Base-by-base conservation (phyloP, 345 rosid genomes). In the Eucalyptus victrix region DNA sequence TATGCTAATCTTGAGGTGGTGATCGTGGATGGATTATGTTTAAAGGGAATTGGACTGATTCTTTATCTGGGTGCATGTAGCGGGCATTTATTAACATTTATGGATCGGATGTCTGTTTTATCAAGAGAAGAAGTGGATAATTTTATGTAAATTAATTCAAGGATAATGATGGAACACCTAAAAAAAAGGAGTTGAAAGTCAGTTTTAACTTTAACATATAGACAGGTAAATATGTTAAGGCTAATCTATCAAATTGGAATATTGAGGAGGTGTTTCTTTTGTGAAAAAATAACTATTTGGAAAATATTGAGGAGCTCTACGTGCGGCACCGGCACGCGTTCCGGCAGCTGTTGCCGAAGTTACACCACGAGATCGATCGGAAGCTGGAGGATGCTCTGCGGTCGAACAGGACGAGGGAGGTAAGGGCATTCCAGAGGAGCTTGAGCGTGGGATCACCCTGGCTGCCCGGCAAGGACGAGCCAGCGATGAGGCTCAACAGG, bases 321-420 rank as follows among this genome's bases (percentile, higher is more conserved):
- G 58, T 80, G 11, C 88, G 87, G 17, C 89, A 86, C 56, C 86
- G 62, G 26, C 93, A 90, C 24, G 42, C 88, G 89, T 90, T 93
- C 86, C 65, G 86, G 85, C 86, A 92, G 80, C 37, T 91, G 6
- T 92, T 93, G 37, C 93, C 94, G 1, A 87, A 56, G 81, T 30
- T 49, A 6, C 87, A 45, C 5, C 89, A 91, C 24, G 94, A 90
- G 54, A 86, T 91, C 37, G 34, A 50, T 0, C 90, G 87, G 69
- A 28, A 88, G 72, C 87, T 86, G 28, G 86, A 65, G 86, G 91
- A 85, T 44, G 81, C 90, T 17, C 26, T 86, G 23, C 42, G 83
- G 69, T 42, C 14, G 37, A 86, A 42, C 16, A 76, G 37, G 87
- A 58, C 54, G 60, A 44, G 69, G 62, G 42, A 49, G 90, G 80